Percentiles rank a stretch among this genome's conserved stretches.
These are phyloP conservation scores for Chaetoscypha palmicola DNA, from an alignment of 2,329 filamentous ascomycete species.

Conservation along the genomic window DNA sequence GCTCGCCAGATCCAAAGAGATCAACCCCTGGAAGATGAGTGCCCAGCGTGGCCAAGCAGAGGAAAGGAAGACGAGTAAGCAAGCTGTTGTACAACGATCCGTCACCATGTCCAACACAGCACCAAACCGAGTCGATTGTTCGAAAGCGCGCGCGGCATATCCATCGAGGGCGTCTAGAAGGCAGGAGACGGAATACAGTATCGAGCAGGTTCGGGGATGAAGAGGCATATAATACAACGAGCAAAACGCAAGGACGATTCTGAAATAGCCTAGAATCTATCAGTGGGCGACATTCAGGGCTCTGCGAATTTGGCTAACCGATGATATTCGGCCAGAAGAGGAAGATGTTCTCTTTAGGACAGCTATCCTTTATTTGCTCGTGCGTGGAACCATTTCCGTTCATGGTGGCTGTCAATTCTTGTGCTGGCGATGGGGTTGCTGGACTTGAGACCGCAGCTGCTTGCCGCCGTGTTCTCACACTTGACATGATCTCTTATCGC, in stretches of 20 bases:
- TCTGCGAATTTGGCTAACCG: conserved; percentile 43
- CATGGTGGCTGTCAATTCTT: conserved; percentile 22
- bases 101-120: conserved; percentile 99
- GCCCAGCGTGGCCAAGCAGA: conserved; percentile 93
- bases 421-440: conserved; percentile 19
- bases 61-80: conserved; percentile 87
- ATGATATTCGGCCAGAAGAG: conserved; percentile 78
- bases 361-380: conserved; percentile 31
- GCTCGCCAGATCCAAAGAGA: conserved; percentile 86
- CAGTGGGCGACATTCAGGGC: not conserved
- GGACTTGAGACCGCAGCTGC: conserved; percentile 26
- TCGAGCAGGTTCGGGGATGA: conserved; percentile 89
- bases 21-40: conserved; percentile 88
- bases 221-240: conserved; percentile 99
- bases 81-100: conserved; percentile 93
- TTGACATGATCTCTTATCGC: conserved; percentile 25
- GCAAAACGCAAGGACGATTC: conserved; percentile 74
- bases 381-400: conserved; percentile 42
- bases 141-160: conserved; percentile 76
- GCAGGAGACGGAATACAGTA: conserved; percentile 89
- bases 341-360: conserved; percentile 65
- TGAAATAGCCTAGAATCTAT: conserved; percentile 55
- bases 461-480: conserved; percentile 29
- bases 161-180: conserved; percentile 93
- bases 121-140: conserved; percentile 92